Base-by-base conservation (phyloP, 129 eudicot species). In the Chrysanthemum lavandulifolium region DNA sequence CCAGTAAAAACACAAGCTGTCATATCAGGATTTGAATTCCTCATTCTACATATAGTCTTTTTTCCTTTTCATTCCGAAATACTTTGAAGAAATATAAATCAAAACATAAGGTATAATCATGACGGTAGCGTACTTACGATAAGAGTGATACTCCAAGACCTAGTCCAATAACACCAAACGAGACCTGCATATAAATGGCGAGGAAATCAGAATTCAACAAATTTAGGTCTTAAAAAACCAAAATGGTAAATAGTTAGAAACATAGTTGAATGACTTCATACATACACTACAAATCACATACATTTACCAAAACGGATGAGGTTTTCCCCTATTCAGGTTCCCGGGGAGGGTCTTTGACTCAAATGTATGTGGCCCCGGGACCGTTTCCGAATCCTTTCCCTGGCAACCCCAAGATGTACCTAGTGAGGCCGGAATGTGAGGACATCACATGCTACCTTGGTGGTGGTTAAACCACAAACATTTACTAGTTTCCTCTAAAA, bases 91-190 rank as follows among this genome's bases (percentile, higher is more conserved):
- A 57, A 56, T 45, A 54, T 16, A 71, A 48, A 33, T 13, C 25
- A n/a, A 72, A 16, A 53, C 14, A 29, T 62, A 64, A 45, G 27
- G 57, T 9, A 58, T 16, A 58, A 56, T 64, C 23, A 56, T 19
- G 21, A 19, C 21, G 21, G 21, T 19, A 65, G 54, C 33, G 56
- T 75, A 84, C 95, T 93, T 81, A 94, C 98, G 87, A 79, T 18
- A 94, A 91, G 67, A 94, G 96, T 25, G 96, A 62, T 36, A 88
- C 71, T 69, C 98, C 98, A 67, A 80, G 65, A 61, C 96, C 87
- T 69, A 94, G 86, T 73, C 97, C 98, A 79, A 94, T 88, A 52
- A 87, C 92, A 66, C 98, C 98, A 73, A 94, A 94, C 2, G 97
- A 89, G 66, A 94, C 90, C 98, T 94, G 97, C 73, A 83, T 14